A percentile compares a stretch with the other conserved stretches of the same genome.
phyloP scores from a whole-genome alignment of 805 yeast genomes.

The Saturnispora sanitii region DNA sequence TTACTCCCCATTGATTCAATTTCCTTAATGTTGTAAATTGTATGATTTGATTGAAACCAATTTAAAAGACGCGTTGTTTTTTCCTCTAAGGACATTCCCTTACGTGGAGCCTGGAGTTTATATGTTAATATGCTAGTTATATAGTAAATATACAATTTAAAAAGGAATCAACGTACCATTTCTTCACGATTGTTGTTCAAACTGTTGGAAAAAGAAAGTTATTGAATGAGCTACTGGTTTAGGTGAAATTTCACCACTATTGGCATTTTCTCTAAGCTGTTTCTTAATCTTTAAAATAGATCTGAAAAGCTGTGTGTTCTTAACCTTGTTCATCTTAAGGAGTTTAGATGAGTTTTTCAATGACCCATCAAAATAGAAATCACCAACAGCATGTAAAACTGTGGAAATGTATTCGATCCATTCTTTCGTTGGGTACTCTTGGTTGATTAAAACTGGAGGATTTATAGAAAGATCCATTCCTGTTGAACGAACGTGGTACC shows the following conservation, averaged over 20 bases:
- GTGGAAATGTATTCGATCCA: constrained; percentile 17
- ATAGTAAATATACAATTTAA: not conserved
- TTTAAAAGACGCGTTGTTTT: constrained; percentile 29
- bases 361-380: constrained; percentile 6
- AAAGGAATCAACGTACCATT: not conserved
- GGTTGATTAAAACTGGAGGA: constrained; percentile 13
- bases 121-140: constrained; percentile 10
- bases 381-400: constrained; percentile 19
- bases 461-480: constrained; percentile 15
- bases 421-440: constrained; percentile 10
- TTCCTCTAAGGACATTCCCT: constrained; percentile 29
- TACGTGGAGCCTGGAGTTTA: constrained; percentile 15
- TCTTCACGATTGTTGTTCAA: not conserved
- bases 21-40: constrained; percentile 41
- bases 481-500: constrained; percentile 35
- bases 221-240: constrained; percentile 12
- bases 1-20: constrained; percentile 38
- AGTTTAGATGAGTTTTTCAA: constrained; percentile 17
- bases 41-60: constrained; percentile 32
- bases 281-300: constrained; percentile 6
- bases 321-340: constrained; percentile 13
- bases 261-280: constrained; percentile 4
- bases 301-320: constrained; percentile 9
- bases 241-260: too few species aligned
- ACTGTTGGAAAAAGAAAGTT: not conserved